A percentile compares a stretch with the other conserved stretches of the same genome.
Evolutionary conservation across 352 stramenopile species (phyloP).

Genomic region (Pythium monospermum): DNA sequence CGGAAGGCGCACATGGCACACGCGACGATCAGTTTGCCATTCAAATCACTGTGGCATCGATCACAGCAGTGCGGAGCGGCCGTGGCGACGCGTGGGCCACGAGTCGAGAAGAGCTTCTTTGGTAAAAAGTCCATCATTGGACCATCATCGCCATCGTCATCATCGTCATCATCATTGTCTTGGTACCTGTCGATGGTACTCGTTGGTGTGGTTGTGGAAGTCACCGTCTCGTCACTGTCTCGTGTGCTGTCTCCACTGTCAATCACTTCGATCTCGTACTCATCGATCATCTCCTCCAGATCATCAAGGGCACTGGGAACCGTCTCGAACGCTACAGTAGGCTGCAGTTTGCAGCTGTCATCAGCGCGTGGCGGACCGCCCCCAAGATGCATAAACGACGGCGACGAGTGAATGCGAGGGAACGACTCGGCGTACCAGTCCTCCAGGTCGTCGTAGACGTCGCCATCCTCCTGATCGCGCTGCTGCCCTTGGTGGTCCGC

Average conservation of each 20-base stretch:
- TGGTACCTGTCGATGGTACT: neutral
- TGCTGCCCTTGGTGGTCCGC: neutral
- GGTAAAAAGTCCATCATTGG: conserved; percentile 10
- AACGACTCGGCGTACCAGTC: conserved; percentile 23
- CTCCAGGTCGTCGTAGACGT: conserved; percentile 19
- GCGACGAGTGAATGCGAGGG: conserved; percentile 13
- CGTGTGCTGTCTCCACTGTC: neutral
- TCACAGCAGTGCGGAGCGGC: conserved; percentile 25
- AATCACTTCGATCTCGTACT: conserved; percentile 13
- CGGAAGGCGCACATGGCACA: conserved; percentile 46
- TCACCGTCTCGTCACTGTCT: neutral
- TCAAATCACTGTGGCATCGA: conserved; percentile 59
- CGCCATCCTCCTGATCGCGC: neutral
- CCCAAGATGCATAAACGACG: conserved; percentile 9
- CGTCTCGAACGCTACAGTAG: too few relatives aligned
- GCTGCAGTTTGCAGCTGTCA: too few relatives aligned
- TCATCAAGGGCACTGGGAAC: neutral
- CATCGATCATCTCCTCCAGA: neutral
- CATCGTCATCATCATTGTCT: neutral
- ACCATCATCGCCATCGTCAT: neutral
- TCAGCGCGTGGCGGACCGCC: too few relatives aligned
- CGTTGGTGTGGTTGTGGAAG: neutral
- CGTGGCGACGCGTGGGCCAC: neutral
- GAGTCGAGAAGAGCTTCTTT: conserved; percentile 13
- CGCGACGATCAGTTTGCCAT: conserved; percentile 52